phyloP scores from a whole-genome alignment of 2,329 filamentous ascomycete species.

The Talaromyces atroroseus region DNA sequence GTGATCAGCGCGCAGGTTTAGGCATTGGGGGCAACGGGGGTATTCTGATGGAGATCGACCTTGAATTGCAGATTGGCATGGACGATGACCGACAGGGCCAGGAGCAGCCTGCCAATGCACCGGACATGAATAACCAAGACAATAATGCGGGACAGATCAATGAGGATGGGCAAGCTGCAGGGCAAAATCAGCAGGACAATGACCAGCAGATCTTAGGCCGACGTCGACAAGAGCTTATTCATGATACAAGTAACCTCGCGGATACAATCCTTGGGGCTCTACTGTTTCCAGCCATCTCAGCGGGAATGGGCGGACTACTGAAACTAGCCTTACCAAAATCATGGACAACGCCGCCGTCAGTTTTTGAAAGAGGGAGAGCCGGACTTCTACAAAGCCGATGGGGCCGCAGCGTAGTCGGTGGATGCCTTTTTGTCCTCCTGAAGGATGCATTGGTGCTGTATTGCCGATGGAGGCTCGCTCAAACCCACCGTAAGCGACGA shows the following conservation, averaged over 20 bases:
- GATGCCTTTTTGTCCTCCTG: slow-evolving; percentile 79
- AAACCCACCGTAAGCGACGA: slow-evolving; percentile 42
- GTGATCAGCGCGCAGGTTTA: slow-evolving; percentile 18
- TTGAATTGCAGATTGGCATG: slow-evolving; percentile 49
- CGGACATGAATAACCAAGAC: slow-evolving; percentile 17
- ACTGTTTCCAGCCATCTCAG: slow-evolving; percentile 76
- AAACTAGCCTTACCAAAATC: slow-evolving; percentile 60
- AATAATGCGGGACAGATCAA: slow-evolving; percentile 3
- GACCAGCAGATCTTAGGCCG: slow-evolving; percentile 30
- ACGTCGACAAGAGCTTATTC: slow-evolving; percentile 45
- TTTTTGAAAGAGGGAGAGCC: slow-evolving; percentile 42
- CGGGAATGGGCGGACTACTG: slow-evolving; percentile 69
- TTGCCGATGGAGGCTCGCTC: slow-evolving; percentile 46
- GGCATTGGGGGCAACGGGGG: slow-evolving; percentile 33
- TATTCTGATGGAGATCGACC: slow-evolving; percentile 44
- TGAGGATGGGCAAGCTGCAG: slow-evolving; percentile 2
- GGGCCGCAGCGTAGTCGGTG: slow-evolving; percentile 83
- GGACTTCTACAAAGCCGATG: slow-evolving; percentile 77
- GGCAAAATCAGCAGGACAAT: slow-evolving; percentile 18
- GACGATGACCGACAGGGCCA: slow-evolving; percentile 31
- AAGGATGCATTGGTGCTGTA: slow-evolving; percentile 64
- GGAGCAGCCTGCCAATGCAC: slow-evolving; percentile 31
- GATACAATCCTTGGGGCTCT: slow-evolving; percentile 63
- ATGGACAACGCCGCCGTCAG: slow-evolving; percentile 53
- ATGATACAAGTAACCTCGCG: slow-evolving; percentile 52